A percentile compares a stretch with the other conserved stretches of the same genome.
Evolutionary conservation across 805 yeast genomes (phyloP).

Genomic region (Hanseniaspora lachancei): DNA sequence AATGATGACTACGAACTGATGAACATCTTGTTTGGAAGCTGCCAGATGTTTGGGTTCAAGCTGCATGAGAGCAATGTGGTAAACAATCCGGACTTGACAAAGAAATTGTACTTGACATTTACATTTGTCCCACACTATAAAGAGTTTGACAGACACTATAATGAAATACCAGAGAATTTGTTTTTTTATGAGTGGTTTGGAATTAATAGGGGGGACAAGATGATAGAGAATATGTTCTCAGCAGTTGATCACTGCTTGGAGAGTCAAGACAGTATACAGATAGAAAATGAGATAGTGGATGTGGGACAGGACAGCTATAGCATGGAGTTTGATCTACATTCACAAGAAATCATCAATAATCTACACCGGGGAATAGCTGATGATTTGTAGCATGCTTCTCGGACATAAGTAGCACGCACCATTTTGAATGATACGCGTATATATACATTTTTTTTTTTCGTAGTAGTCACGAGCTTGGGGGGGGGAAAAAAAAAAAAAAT

Average conservation of each 20-base stretch:
- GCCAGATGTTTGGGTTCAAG: background rate
- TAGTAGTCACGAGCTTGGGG: no score
- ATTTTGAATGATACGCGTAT: background rate
- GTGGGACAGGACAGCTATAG: background rate
- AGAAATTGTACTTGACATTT: conserved; percentile 19
- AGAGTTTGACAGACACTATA: conserved; percentile 28
- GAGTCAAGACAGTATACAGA: conserved; percentile 13
- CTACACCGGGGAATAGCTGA: conserved; percentile 22
- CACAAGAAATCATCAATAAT: conserved; percentile 15
- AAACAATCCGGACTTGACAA: background rate
- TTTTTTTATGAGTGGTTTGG: conserved; percentile 31
- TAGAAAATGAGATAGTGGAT: conserved; percentile 11
- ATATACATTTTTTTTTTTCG: background rate
- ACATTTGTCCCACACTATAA: conserved; percentile 28
- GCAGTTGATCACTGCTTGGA: conserved; percentile 29
- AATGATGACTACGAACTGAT: background rate
- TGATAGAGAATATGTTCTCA: conserved; percentile 28
- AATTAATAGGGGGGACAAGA: conserved; percentile 29
- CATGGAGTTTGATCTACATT: conserved; percentile 16
- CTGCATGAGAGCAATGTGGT: background rate
- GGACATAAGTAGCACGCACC: no score
- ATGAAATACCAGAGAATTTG: conserved; percentile 26
- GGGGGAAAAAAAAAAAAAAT: no score
- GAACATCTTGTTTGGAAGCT: conserved; percentile 2
- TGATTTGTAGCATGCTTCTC: conserved; percentile 17